Evolutionary conservation across 768 basidiomycete species (phyloP).

Genomic region (Mrakia blollopis): DNA sequence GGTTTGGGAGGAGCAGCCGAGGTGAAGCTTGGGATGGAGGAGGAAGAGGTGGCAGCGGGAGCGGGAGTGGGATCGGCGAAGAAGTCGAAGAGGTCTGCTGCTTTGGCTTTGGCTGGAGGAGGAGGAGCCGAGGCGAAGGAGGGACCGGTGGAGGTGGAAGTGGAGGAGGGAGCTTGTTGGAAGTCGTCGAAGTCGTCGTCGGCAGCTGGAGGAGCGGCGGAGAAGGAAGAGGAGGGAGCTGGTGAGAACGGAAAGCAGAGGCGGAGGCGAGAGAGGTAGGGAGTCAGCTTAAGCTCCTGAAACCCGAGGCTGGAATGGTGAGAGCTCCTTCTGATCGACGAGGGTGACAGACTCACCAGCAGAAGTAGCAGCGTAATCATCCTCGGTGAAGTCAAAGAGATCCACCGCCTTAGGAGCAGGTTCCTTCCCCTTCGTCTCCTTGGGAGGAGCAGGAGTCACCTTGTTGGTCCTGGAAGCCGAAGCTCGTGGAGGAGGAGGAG

Average conservation of each 20-base stretch:
- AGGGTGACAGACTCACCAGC: background rate
- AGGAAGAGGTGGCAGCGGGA: background rate
- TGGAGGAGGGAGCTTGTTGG: conserved; percentile 60
- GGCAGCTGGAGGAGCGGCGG: conserved; percentile 37
- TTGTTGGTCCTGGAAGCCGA: conserved; percentile 31
- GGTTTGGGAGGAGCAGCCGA: background rate
- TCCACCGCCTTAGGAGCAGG: conserved; percentile 30
- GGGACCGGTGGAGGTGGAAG: conserved; percentile 30
- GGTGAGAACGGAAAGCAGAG: background rate
- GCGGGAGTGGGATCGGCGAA: conserved; percentile 30
- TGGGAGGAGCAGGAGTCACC: conserved; percentile 33
- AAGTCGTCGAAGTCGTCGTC: conserved; percentile 87
- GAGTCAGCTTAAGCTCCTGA: background rate
- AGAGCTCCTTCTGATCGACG: no score
- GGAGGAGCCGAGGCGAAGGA: conserved; percentile 17
- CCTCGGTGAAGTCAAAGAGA: conserved; percentile 32
- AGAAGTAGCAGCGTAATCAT: conserved; percentile 11
- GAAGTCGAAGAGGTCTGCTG: conserved; percentile 44
- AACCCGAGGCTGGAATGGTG: no score
- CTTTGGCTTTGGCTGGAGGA: conserved; percentile 38
- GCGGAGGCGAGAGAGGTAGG: background rate
- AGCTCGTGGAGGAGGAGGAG: conserved; percentile 40
- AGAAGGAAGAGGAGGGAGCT: conserved; percentile 6
- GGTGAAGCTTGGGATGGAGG: background rate
- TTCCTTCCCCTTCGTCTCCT: conserved; percentile 24